Base-by-base conservation (phyloP, 2,329 filamentous ascomycete genomes). In the Coniochaeta sp. region DNA sequence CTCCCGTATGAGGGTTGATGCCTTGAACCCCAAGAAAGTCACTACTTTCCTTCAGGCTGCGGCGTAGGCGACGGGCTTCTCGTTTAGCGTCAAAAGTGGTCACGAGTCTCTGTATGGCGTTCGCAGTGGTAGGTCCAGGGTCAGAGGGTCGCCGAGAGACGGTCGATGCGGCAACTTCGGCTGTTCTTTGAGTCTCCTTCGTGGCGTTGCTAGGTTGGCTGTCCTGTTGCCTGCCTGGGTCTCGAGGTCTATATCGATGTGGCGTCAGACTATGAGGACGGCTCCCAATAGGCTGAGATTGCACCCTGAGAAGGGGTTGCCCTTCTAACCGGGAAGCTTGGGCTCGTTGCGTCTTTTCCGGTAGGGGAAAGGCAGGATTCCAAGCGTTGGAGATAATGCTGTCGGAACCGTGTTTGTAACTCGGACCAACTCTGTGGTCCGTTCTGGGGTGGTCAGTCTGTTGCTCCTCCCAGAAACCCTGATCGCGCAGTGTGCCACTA, bases 11-110 rank as follows among this genome's bases (percentile, higher is more conserved):
- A 0, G 83, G 83, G 65, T 86, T 85, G 59, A 81, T 74, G 3
- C 83, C 83, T 61, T 84, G 81, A 1, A 85, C 80, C 1, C 82
- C 83, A 0, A 86, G 75, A 66, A 79, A 86, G 67, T 87, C 83
- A 5, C 82, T 81, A 59, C 80, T 83, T 59, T 79, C 76, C 62
- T 79, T 81, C 59, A 85, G 72, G 44, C 68, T 76, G 52, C 75
- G 74, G 6, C 82, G 76, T 38, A 75, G 71, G 17, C 68, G 71
- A n/a, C 74, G 74, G 9, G 65, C 64, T n/a, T 73, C 67, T 59
- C 72, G 67, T 58, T 71, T 77, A 1, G 68, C 68, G 14, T 72
- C 67, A 19, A 74, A 68, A 8, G 26, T 28, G 7, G 47, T 28
- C 2, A 31, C 47, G 1, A 52, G 22, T 52, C 24, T 52, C 12